A percentile compares a stretch with the other conserved stretches of the same genome.
Conservation (phyloP, 306 rosid species). For the Vachellia pachyceras region DNA sequence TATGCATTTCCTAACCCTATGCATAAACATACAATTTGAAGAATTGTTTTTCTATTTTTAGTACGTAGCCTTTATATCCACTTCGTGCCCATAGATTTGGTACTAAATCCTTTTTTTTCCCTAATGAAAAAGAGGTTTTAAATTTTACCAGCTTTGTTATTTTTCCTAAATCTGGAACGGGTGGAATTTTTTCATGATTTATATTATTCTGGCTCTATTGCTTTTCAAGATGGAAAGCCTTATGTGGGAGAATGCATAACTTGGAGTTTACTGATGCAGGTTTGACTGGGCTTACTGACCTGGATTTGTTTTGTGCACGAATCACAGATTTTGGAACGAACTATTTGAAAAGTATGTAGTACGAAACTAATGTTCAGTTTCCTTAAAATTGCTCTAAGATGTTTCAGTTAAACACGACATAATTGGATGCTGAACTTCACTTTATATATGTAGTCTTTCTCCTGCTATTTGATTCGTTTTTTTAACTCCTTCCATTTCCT, state of each 20-base stretch:
- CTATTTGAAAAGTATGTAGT: conserved; percentile 58
- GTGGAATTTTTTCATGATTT: neutral
- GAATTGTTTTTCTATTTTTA: conserved; percentile 26
- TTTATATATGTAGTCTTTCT: neutral
- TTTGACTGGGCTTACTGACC: conserved; percentile 65
- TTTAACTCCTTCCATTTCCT: neutral
- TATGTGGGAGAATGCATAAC: neutral
- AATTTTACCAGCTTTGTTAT: conserved; percentile 18
- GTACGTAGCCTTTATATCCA: conserved; percentile 2
- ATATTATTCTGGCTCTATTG: neutral
- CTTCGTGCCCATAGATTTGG: conserved; percentile 29
- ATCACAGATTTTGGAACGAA: conserved; percentile 73
- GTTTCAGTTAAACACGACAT: neutral
- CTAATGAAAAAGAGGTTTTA: neutral
- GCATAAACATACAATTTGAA: conserved; percentile 23
- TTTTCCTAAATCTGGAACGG: conserved; percentile 10
- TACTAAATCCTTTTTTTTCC: neutral
- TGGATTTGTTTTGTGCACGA: conserved; percentile 76
- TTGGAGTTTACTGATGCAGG: conserved; percentile 44
- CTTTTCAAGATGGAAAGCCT: neutral
- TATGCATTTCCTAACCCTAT: conserved; percentile 39
- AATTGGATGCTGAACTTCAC: neutral
- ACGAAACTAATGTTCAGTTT: neutral
- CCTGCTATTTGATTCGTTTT: neutral
- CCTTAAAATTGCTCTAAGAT: neutral